Evolutionary conservation across 805 yeast species (phyloP), one percentile per base, ranked within the genome.

Genomic region (Spathaspora arborariae): DNA sequence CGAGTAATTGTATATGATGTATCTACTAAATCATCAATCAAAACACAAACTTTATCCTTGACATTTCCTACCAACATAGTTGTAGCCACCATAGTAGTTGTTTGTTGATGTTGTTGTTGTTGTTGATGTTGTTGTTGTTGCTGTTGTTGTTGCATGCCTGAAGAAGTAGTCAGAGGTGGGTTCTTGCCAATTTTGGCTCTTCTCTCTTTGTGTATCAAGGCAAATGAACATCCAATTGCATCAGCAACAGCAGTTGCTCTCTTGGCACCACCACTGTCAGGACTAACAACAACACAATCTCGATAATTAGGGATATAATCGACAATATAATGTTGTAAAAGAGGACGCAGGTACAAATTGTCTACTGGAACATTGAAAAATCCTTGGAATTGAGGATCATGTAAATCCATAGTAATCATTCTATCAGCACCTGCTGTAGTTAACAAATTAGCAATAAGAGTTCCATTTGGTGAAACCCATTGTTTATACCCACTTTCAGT

Each of bases 231-330:
- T 16, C 88, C 90, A 48, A 94, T 69, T 1, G 86, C 79, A 67
- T 94, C 99, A 1, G 99, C 99, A 50, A 94, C 79, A 1, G 92
- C 85, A 1, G 96, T 88, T 26, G 99, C 97, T 54, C 99, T 74
- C 65, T 94, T 94, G 42, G 99, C 99, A 51, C 99, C 99, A 60
- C 99, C 99, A 19, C 97, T 94, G 67, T 94, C 99, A 0, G 99
- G 99, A 1, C 97, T 89, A 27, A 94, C 97, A 56, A 94, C 82
- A 6, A 94, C 96, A 37, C 92, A 86, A 36, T 90, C 85, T 54
- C 80, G 80, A 61, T 82, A 88, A 51, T 87, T 67, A n/a, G 95
- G 92, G 46, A 94, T 82, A 51, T 76, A 74, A 48, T 84, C 82
- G 19, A 80, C 74, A 50, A 94, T 90, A 66, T 90, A 94, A 54